These are phyloP conservation scores for Tricharina praecox DNA, from an alignment of 495 filamentous ascomycete species.

Conservation along the genomic window DNA sequence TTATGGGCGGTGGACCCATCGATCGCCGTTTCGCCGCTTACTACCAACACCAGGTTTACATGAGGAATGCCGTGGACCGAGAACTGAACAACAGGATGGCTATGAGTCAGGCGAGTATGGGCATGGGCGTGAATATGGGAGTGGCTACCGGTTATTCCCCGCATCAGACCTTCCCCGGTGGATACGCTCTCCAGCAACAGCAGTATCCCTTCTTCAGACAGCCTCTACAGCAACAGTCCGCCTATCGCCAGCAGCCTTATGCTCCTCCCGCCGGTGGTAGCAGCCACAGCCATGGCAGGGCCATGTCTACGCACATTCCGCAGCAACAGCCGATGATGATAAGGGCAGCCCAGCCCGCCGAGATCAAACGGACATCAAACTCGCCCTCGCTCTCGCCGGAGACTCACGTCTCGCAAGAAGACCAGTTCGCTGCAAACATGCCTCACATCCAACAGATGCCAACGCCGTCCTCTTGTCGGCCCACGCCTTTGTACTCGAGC, in stretches of 20 bases:
- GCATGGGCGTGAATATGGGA: background rate
- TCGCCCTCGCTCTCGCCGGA: no score
- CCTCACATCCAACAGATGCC: no score
- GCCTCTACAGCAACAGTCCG: slow-evolving; percentile 7
- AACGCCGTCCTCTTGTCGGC: no score
- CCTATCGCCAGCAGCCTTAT: slow-evolving; percentile 20
- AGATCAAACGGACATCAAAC: no score
- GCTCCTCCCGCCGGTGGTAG: slow-evolving; percentile 30
- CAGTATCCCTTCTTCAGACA: slow-evolving; percentile 28
- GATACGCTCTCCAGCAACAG: slow-evolving; percentile 25
- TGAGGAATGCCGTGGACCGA: slow-evolving; percentile 37
- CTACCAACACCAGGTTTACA: slow-evolving; percentile 40
- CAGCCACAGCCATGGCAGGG: slow-evolving; percentile 24
- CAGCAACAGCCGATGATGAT: slow-evolving; percentile 8
- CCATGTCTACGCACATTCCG: slow-evolving; percentile 24
- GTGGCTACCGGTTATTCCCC: background rate
- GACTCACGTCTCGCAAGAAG: no score
- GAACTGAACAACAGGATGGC: slow-evolving; percentile 13
- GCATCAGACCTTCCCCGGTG: background rate
- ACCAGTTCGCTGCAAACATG: no score
- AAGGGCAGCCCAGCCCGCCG: background rate
- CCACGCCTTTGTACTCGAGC: no score
- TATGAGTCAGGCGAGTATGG: no score
- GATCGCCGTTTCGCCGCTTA: slow-evolving; percentile 37
- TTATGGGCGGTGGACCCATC: slow-evolving; percentile 41